Conservation (phyloP, 139 green algal species). For the Chlorokybus atmophyticus region DNA sequence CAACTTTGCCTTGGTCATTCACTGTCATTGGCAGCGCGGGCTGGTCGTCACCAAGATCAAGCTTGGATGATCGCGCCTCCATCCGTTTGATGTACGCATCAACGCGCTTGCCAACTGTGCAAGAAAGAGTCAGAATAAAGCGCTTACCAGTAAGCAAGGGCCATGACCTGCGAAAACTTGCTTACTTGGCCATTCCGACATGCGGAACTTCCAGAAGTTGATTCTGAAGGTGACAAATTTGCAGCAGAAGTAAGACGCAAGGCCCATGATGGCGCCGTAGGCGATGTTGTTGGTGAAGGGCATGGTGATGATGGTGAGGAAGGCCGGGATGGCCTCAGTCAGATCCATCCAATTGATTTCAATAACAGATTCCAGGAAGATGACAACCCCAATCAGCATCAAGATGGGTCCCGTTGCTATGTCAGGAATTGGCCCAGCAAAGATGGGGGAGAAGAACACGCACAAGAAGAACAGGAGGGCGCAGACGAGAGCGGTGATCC, state of each 20-base stretch:
- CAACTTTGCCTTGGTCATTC: too few relatives aligned
- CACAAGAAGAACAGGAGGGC: constrained; percentile 50
- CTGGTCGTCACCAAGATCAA: too few relatives aligned
- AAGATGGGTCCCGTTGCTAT: constrained; percentile 68
- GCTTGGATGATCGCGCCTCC: too few relatives aligned
- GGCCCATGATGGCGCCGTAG: constrained; percentile 33
- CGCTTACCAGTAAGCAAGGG: too few relatives aligned
- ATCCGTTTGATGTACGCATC: too few relatives aligned
- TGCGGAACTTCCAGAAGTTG: too few relatives aligned
- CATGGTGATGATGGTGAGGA: constrained; percentile 64
- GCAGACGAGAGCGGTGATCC: constrained; percentile 40
- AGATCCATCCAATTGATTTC: constrained; percentile 47
- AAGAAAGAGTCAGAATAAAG: too few relatives aligned
- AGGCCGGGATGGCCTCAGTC: constrained; percentile 47
- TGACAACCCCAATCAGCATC: constrained; percentile 51
- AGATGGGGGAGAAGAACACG: constrained; percentile 73
- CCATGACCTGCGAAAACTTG: too few relatives aligned
- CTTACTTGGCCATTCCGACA: too few relatives aligned
- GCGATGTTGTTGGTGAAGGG: constrained; percentile 58
- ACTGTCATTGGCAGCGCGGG: too few relatives aligned
- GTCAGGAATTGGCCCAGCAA: constrained; percentile 60
- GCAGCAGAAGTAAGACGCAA: constrained; percentile 7
- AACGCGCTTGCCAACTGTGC: too few relatives aligned
- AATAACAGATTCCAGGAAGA: constrained; percentile 32
- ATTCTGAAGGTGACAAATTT: constrained; percentile 11